Conservation (phyloP, 2,329 filamentous ascomycete species). For the Mycocentrospora acerina region DNA sequence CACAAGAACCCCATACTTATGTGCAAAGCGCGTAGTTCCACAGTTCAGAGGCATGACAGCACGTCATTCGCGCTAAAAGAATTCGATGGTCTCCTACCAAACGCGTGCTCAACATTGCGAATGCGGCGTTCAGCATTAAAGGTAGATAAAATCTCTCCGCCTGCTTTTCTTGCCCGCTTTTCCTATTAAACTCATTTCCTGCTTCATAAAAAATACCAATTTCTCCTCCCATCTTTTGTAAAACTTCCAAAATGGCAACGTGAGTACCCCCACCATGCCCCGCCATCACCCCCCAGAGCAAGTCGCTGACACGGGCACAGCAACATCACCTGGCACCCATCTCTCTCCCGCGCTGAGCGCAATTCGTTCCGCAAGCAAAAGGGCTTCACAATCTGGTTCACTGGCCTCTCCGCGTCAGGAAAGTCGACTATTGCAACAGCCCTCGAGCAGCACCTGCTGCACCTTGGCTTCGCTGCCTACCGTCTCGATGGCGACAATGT, state of each 20-base stretch:
- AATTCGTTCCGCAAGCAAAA: slow-evolving; percentile 74
- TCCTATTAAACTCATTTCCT: neutral
- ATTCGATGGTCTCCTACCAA: neutral
- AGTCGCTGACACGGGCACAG: slow-evolving; percentile 48
- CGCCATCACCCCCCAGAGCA: slow-evolving; percentile 14
- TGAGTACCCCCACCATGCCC: slow-evolving; percentile 33
- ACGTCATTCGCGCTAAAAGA: slow-evolving; percentile 4
- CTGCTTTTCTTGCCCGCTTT: neutral
- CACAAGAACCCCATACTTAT: neutral
- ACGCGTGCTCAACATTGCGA: no score
- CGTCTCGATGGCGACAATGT: slow-evolving; percentile 98
- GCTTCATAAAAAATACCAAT: neutral
- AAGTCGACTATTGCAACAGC: slow-evolving; percentile 97
- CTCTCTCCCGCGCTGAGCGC: slow-evolving; percentile 76
- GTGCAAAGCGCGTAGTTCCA: neutral
- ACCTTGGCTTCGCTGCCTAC: slow-evolving; percentile 81
- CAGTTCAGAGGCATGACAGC: neutral
- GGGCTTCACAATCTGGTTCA: slow-evolving; percentile 97
- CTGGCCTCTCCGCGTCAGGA: slow-evolving; percentile 90
- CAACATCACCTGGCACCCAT: slow-evolving; percentile 89
- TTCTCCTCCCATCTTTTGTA: neutral
- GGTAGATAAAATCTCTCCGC: no score
- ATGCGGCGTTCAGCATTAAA: no score
- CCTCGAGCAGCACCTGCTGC: slow-evolving; percentile 93
- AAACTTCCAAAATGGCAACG: slow-evolving; percentile 35